Conservation (phyloP, 192 early-diverging fungal species). For the Coemansia sp. region DNA sequence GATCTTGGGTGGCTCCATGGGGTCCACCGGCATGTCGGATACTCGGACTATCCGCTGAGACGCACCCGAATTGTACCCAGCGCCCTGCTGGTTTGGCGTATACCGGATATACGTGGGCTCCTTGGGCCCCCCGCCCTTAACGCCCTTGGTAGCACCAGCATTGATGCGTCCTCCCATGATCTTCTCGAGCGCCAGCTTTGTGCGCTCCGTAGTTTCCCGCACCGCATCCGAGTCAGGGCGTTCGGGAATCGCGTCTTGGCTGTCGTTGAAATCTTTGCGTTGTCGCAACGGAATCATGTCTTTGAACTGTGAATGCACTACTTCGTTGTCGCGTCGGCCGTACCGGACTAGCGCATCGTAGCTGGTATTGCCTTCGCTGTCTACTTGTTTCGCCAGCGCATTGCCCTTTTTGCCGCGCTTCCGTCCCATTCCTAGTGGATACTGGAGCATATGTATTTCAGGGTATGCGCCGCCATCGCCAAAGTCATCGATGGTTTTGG, state of each 20-base stretch:
- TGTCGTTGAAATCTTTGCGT: slow-evolving; percentile 60
- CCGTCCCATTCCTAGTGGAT: slow-evolving; percentile 92
- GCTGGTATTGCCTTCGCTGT: slow-evolving; percentile 80
- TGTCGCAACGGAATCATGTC: slow-evolving; percentile 74
- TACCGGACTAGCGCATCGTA: slow-evolving; percentile 88
- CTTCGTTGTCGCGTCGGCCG: slow-evolving; percentile 63
- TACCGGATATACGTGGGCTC: slow-evolving; percentile 88
- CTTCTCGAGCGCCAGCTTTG: slow-evolving; percentile 84
- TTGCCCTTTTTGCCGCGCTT: slow-evolving; percentile 48
- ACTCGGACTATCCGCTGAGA: slow-evolving; percentile 90
- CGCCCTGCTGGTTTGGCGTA: slow-evolving; percentile 76
- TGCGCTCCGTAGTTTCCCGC: slow-evolving; percentile 80
- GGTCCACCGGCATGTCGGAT: slow-evolving; percentile 92
- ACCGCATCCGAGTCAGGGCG: slow-evolving; percentile 79
- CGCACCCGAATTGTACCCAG: slow-evolving; percentile 68
- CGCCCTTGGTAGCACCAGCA: slow-evolving; percentile 52
- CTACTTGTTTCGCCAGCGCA: slow-evolving; percentile 84
- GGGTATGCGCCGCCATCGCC: slow-evolving; percentile 97
- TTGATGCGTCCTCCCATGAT: slow-evolving; percentile 76
- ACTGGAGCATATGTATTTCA: slow-evolving; percentile 88
- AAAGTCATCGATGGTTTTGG: slow-evolving; percentile 80
- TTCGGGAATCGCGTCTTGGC: slow-evolving; percentile 67
- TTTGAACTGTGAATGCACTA: slow-evolving; percentile 82
- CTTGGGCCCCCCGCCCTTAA: slow-evolving; percentile 31
- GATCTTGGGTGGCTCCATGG: slow-evolving; percentile 93